Base-by-base conservation (phyloP, 169 alveolate genomes). In the Theileria orientalis region DNA sequence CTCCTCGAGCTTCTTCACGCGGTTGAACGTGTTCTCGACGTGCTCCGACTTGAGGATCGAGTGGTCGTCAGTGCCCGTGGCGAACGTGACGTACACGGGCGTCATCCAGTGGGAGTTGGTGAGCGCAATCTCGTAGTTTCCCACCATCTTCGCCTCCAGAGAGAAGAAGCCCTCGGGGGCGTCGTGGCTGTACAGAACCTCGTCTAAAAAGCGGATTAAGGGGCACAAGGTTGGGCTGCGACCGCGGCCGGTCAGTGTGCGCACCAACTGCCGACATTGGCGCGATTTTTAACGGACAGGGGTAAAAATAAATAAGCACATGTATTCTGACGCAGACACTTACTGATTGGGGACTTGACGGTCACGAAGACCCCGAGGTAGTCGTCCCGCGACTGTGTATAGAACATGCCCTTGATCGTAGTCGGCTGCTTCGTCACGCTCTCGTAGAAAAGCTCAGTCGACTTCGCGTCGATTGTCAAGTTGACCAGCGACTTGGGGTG, bases 41-140 rank as follows among this genome's bases (percentile, higher is more conserved):
- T 74, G 89, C 41, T 54, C 66, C 29, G 89, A 73, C 70, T 51
- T 27, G 47, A 82, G 74, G n/a, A 82, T 69, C 57, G 83, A 64
- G 71, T 82, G 80, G 41, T 82, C 89, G 68, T 82, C 89, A 21
- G 69, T 82, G 61, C 89, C 89, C 27, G 66, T 72, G 23, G 80
- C 75, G 59, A 82, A 16, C 27, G 89, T 82, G 42, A 74, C 76
- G 3, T 70, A 61, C 29, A 76, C 83, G 11, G 78, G 46, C 9
- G 89, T 82, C 82, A 82, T 46, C 89, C 89, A 82, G 74, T 73
- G 46, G 29, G 79, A 23, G 76, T 82, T 82, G 32, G 60, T 42
- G 44, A 82, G 54, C 47, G 76, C 77, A 7, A 82, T 64, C 60
- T 68, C 74, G 61, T 82, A 82, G 23, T 46, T 68, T 9, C 89